A percentile compares a stretch with the other conserved stretches of the same genome.
These are phyloP conservation scores for Papiliotrema flavescens DNA, from an alignment of 1,284 basidiomycete species.

Conservation along the genomic window DNA sequence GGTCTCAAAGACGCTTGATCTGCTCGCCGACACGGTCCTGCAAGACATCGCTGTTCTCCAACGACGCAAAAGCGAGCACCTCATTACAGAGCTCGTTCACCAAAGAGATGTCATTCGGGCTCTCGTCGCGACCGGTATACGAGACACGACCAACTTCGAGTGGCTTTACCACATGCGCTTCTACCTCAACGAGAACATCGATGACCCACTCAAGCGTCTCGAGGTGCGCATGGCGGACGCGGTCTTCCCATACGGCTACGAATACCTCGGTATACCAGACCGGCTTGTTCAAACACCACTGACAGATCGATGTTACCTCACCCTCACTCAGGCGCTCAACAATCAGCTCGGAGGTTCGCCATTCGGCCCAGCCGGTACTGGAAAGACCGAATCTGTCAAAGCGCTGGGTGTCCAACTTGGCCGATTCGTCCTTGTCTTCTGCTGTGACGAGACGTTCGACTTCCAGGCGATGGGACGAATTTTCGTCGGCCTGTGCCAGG, in stretches of 20 bases:
- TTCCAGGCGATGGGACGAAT: constrained; percentile 99
- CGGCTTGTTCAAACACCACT: constrained; percentile 96
- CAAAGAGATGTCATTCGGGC: constrained; percentile 89
- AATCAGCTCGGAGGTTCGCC: constrained; percentile 94
- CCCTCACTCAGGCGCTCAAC: constrained; percentile 91
- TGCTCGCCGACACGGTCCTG: constrained; percentile 92
- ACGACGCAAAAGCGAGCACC: constrained; percentile 94
- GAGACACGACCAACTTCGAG: constrained; percentile 69
- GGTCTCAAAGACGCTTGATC: constrained; percentile 77
- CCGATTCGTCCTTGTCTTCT: constrained; percentile 97
- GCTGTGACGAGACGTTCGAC: constrained; percentile 99
- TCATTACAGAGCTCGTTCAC: constrained; percentile 98
- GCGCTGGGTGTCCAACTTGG: constrained; percentile 96
- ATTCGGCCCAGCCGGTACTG: constrained; percentile 97
- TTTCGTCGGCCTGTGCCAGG: constrained; percentile 96
- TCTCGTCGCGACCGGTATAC: constrained; percentile 66
- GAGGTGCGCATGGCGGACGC: constrained; percentile 86
- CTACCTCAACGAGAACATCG: constrained; percentile 70
- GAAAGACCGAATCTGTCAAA: constrained; percentile 99
- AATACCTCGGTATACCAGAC: constrained; percentile 95
- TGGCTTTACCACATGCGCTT: constrained; percentile 99
- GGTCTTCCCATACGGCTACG: constrained; percentile 95
- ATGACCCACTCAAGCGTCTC: constrained; percentile 75
- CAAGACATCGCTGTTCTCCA: constrained; percentile 83
- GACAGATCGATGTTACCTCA: constrained; percentile 96